Base-by-base conservation (phyloP, 306 rosid genomes). In the Abrus precatorius region DNA sequence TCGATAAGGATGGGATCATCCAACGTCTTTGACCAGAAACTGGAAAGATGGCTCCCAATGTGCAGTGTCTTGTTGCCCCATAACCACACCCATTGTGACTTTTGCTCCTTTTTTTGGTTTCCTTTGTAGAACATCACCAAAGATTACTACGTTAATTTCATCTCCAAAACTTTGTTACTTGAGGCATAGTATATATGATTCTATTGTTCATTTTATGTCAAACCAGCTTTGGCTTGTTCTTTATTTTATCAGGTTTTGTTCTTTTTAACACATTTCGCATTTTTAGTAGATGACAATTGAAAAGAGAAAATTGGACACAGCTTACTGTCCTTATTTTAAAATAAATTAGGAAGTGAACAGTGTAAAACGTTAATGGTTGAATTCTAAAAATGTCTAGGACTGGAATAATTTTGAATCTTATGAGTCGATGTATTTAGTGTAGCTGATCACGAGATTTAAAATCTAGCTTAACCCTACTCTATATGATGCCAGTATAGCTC, bases 1-100 rank as follows among this genome's bases (percentile, higher is more conserved):
- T 67, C 7, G 57, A 70, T 33, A 47, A 47, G 3, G 3, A 45
- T 56, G 62, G 41, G 41, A 54, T 66, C 53, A 20, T 20, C 20
- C 20, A 20, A 38, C 43, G 53, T 38, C 27, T 78, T 78, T 78
- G 57, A 54, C 82, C 53, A 43, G 34, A 54, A 67, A 32, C 20
- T 20, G 20, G 20, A 20, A 20, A 20, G 20, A 20, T 81, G 49
- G 7, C 61, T 64, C 6, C n/a, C 47, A 32, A 10, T 69, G 9
- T 69, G 34, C 45, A 11, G 0, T 70, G 63, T 65, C 64, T 56
- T 13, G 11, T 67, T 81, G 71, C 14, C 48, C 61, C 57, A 36
- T 61, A 1, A 43, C 9, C 38, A 62, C 12, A 5, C 6, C 20
- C n/a, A 63, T 72, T 49, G 29, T 72, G 56, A 80, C 67, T 49